Conservation (phyloP, 2,329 filamentous ascomycete genomes). For the Teratosphaeria destructans region DNA sequence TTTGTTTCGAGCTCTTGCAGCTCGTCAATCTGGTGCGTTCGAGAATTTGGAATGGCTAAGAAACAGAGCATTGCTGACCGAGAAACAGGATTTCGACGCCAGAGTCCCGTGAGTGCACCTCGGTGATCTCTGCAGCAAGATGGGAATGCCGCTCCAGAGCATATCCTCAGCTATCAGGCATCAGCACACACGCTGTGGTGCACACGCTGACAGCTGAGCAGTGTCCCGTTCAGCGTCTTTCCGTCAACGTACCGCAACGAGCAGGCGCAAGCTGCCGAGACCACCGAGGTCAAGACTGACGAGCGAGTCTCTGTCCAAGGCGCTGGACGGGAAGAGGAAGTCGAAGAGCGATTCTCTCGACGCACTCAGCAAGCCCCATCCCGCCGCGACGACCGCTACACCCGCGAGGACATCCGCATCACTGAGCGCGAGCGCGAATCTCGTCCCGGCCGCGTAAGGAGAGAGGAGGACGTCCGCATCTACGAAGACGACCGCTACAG, state of each 20-base stretch:
- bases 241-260: slow-evolving; percentile 89
- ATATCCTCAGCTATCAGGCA: not conserved
- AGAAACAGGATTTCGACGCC: slow-evolving; percentile 88
- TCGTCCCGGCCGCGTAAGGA: slow-evolving; percentile 48
- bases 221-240: slow-evolving; percentile 98
- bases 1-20: slow-evolving; percentile 1
- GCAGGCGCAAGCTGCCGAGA: slow-evolving; percentile 46
- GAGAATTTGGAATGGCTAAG: not conserved
- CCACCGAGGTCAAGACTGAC: slow-evolving; percentile 73
- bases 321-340: slow-evolving; percentile 81
- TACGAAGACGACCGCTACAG: slow-evolving; percentile 28
- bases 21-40: not conserved
- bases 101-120: slow-evolving; percentile 57
- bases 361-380: slow-evolving; percentile 54
- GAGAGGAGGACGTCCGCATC: slow-evolving; percentile 31
- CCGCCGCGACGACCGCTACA: slow-evolving; percentile 54
- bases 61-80: not conserved
- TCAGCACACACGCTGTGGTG: not conserved
- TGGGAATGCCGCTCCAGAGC: not conserved
- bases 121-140: not conserved
- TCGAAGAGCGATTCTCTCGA: slow-evolving; percentile 40
- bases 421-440: slow-evolving; percentile 62
- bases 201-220: slow-evolving; percentile 4
- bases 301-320: slow-evolving; percentile 69
- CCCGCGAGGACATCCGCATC: slow-evolving; percentile 75